phyloP scores from a whole-genome alignment of 768 basidiomycete genomes.

The Dacryopinax spathularia region DNA sequence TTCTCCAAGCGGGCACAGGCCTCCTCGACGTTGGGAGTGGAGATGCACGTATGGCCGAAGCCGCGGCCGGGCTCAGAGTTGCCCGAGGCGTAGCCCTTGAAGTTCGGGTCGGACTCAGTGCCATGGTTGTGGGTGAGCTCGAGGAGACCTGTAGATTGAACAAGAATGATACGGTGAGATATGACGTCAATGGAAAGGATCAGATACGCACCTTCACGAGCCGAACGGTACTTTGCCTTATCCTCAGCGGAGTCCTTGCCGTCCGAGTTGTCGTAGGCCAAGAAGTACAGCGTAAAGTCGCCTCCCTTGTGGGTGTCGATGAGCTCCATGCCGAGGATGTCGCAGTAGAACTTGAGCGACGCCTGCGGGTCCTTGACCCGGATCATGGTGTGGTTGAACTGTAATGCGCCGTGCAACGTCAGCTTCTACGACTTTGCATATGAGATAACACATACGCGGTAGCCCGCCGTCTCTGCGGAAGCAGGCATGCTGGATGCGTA shows the following conservation, averaged over 20 bases:
- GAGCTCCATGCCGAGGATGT: constrained; percentile 60
- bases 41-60: constrained; percentile 59
- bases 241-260: constrained; percentile 35
- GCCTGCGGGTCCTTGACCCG: constrained; percentile 75
- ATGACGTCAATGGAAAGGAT: background rate
- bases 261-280: constrained; percentile 57
- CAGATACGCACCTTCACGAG: constrained; percentile 46
- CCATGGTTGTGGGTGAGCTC: constrained; percentile 86
- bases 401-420: background rate
- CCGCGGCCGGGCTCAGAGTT: constrained; percentile 66
- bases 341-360: constrained; percentile 67
- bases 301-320: constrained; percentile 32
- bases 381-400: constrained; percentile 84
- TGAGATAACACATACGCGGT: background rate
- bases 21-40: constrained; percentile 65
- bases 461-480: background rate
- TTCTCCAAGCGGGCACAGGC: constrained; percentile 74
- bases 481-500: background rate
- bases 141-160: constrained; percentile 42
- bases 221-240: constrained; percentile 29
- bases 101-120: constrained; percentile 62
- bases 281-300: constrained; percentile 71
- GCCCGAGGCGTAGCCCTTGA: constrained; percentile 72
- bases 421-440: background rate
- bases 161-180: background rate